Conservation (phyloP, 805 yeast species). For the Jamesozyma lodderae region DNA sequence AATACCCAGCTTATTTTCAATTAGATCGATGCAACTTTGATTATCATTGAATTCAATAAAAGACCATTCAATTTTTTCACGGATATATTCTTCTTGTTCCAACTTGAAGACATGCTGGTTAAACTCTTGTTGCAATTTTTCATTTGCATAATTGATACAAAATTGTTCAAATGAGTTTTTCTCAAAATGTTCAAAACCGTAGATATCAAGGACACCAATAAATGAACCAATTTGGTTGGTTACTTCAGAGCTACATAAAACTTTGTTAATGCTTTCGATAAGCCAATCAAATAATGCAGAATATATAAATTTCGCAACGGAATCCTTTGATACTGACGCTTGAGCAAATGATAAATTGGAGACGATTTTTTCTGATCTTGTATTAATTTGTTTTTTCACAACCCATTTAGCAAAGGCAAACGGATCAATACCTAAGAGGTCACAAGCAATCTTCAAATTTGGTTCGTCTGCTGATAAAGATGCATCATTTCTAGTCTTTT, state of each 20-base stretch:
- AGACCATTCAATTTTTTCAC: conserved; percentile 93
- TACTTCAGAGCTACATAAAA: conserved; percentile 59
- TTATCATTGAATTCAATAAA: conserved; percentile 93
- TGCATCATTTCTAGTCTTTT: conserved; percentile 80
- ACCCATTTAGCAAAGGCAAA: conserved; percentile 78
- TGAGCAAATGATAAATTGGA: conserved; percentile 76
- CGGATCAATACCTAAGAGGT: conserved; percentile 74
- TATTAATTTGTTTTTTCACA: conserved; percentile 80
- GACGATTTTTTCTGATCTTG: conserved; percentile 87
- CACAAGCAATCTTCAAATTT: conserved; percentile 71
- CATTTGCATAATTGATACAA: conserved; percentile 95
- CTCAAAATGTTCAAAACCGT: conserved; percentile 95
- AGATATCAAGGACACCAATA: conserved; percentile 94
- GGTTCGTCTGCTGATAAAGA: conserved; percentile 80
- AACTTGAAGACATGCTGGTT: conserved; percentile 95
- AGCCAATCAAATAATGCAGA: conserved; percentile 93
- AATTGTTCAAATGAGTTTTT: conserved; percentile 94
- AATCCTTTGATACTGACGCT: conserved; percentile 87
- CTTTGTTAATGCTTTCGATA: conserved; percentile 71
- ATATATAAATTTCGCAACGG: conserved; percentile 89
- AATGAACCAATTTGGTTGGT: conserved; percentile 53
- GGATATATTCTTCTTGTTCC: conserved; percentile 90
- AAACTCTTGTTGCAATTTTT: conserved; percentile 93
- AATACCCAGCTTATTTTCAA: conserved; percentile 83
- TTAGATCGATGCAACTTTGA: conserved; percentile 91